phyloP scores from a whole-genome alignment of 1,139 yeast species.

The Meyerozyma athensensis region DNA sequence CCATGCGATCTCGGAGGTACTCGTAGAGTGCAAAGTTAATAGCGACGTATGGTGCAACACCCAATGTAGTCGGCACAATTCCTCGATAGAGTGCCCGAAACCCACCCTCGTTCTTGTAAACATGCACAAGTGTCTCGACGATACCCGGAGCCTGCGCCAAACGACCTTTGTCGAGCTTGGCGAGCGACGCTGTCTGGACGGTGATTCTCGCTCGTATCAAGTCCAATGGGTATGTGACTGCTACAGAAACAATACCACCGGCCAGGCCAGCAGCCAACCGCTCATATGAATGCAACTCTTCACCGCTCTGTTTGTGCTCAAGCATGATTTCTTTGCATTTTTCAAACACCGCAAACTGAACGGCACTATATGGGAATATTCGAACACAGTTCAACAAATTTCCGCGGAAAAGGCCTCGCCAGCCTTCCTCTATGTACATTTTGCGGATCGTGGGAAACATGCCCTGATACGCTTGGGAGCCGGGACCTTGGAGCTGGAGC shows the following conservation, averaged over 20 bases:
- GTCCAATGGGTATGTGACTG: slow-evolving; percentile 88
- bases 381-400: slow-evolving; percentile 86
- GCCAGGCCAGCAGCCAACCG: slow-evolving; percentile 72
- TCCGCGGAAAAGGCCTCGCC: slow-evolving; percentile 84
- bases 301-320: slow-evolving; percentile 22
- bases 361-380: slow-evolving; percentile 91
- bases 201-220: slow-evolving; percentile 85
- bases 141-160: slow-evolving; percentile 63
- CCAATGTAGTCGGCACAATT: slow-evolving; percentile 79
- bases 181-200: slow-evolving; percentile 78
- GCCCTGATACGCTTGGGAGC: slow-evolving; percentile 63
- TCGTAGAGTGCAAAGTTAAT: slow-evolving; percentile 90
- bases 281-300: slow-evolving; percentile 33
- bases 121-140: slow-evolving; percentile 49
- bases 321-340: slow-evolving; percentile 51
- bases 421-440: slow-evolving; percentile 88
- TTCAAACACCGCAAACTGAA: slow-evolving; percentile 86
- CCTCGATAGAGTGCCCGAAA: slow-evolving; percentile 76
- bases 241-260: slow-evolving; percentile 79
- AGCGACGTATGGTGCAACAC: slow-evolving; percentile 96
- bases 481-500: slow-evolving; percentile 84
- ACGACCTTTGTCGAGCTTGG: slow-evolving; percentile 44
- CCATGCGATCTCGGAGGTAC: slow-evolving; percentile 58
- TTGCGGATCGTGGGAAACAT: slow-evolving; percentile 68
- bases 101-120: slow-evolving; percentile 79